Conservation (phyloP, 2,329 filamentous ascomycete genomes). For the Ceratocystis lukuohia region DNA sequence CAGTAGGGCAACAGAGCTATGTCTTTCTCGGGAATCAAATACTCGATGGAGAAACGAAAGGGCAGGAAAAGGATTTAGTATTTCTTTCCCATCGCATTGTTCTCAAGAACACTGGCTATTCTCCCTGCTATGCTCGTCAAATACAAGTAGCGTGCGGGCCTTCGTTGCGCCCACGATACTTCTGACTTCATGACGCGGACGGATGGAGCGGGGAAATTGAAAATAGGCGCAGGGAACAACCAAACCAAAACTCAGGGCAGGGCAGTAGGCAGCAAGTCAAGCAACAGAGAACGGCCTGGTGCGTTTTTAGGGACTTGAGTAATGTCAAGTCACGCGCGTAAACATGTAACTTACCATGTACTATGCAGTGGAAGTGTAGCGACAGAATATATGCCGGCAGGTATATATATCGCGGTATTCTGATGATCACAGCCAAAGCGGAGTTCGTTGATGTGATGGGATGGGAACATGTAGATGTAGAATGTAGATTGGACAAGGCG, state of each 20-base stretch:
- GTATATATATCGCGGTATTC: background rate
- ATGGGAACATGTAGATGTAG: slow-evolving; percentile 6
- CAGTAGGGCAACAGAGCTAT: background rate
- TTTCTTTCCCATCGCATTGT: background rate
- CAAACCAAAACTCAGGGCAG: background rate
- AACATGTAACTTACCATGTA: background rate
- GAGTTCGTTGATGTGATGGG: background rate
- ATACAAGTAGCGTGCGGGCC: background rate
- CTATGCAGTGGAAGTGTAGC: background rate
- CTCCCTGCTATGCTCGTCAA: background rate
- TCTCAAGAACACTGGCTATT: background rate
- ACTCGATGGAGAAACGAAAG: background rate
- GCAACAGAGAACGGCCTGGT: background rate
- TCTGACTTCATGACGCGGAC: background rate
- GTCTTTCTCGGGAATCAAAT: background rate
- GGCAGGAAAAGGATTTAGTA: background rate
- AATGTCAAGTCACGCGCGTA: background rate
- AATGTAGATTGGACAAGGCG: slow-evolving; percentile 3
- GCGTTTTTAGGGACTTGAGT: background rate
- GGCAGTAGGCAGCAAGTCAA: background rate
- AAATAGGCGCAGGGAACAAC: background rate
- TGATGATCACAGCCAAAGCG: background rate
- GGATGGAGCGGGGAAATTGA: background rate
- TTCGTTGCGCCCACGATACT: background rate
- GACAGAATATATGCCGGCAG: background rate